Percentiles rank a stretch among this genome's conserved stretches.
phyloP scores from a whole-genome alignment of 257 asterid species.

The Salvia rosmarinus region DNA sequence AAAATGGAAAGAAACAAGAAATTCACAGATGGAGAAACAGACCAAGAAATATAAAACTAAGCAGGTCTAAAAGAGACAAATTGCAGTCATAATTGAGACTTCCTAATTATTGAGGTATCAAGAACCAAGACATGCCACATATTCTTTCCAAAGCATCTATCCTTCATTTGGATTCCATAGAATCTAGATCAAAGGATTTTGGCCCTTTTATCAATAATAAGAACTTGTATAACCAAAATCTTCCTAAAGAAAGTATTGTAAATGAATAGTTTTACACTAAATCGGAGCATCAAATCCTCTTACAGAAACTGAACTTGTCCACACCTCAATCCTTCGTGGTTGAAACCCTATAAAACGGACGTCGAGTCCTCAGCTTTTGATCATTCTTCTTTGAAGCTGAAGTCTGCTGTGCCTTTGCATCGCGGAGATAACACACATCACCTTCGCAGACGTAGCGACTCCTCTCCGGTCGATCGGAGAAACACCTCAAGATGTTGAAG shows the following conservation, averaged over 20 bases:
- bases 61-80: too few relatives aligned
- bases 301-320: not conserved
- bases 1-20: not conserved
- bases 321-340: constrained; percentile 19
- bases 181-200: not conserved
- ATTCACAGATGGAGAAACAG: not conserved
- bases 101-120: too few relatives aligned
- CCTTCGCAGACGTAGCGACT: constrained; percentile 41
- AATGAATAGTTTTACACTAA: not conserved
- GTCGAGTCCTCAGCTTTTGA: constrained; percentile 15
- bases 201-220: not conserved
- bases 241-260: not conserved
- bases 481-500: constrained; percentile 44
- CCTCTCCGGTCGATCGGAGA: constrained; percentile 39
- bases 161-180: too few relatives aligned
- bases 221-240: too few relatives aligned
- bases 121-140: not conserved
- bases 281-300: not conserved
- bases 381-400: constrained; percentile 32
- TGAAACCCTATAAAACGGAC: constrained; percentile 30
- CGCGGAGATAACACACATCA: constrained; percentile 43
- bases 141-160: not conserved
- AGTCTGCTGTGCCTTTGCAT: constrained; percentile 20
- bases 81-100: too few relatives aligned
- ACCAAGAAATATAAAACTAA: not conserved